These are phyloP conservation scores for Tricholoma sp. DNA, from an alignment of 768 basidiomycete species.

Conservation along the genomic window DNA sequence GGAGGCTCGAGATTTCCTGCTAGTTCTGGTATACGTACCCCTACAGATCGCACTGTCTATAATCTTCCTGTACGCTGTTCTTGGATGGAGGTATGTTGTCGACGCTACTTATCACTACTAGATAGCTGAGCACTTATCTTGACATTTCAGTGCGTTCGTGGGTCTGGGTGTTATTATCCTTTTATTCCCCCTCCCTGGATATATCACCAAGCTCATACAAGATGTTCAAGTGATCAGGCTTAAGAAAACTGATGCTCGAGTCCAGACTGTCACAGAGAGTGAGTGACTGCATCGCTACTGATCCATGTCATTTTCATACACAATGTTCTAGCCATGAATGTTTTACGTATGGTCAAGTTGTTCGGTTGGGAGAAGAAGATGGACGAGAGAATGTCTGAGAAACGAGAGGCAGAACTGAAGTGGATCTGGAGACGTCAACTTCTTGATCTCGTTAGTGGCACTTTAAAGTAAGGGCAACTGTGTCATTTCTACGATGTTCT, in stretches of 20 bases:
- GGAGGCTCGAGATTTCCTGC: slow-evolving; percentile 29
- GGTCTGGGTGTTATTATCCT: slow-evolving; percentile 50
- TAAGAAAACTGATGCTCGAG: slow-evolving; percentile 52
- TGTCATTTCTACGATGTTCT: background rate
- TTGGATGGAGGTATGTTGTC: slow-evolving; percentile 41
- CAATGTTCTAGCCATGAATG: slow-evolving; percentile 42
- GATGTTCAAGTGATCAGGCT: slow-evolving; percentile 44
- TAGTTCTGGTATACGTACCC: slow-evolving; percentile 33
- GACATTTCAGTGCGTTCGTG: slow-evolving; percentile 41
- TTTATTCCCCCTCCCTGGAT: slow-evolving; percentile 54
- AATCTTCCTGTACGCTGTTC: slow-evolving; percentile 38
- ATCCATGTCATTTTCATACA: slow-evolving; percentile 2
- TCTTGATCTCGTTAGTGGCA: slow-evolving; percentile 39
- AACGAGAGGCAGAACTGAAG: slow-evolving; percentile 56
- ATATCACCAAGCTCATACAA: slow-evolving; percentile 44
- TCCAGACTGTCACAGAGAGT: slow-evolving; percentile 61
- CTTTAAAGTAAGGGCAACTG: slow-evolving; percentile 32
- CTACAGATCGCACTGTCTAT: slow-evolving; percentile 35
- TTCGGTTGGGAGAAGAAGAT: slow-evolving; percentile 65
- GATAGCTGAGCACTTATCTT: slow-evolving; percentile 1
- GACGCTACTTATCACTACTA: background rate
- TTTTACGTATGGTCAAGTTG: slow-evolving; percentile 65
- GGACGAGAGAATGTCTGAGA: slow-evolving; percentile 43
- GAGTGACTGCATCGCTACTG: slow-evolving; percentile 18
- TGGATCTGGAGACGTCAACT: slow-evolving; percentile 51